Evolutionary conservation across 306 rosid genomes (phyloP).

Genomic region (Pyrus communis): DNA sequence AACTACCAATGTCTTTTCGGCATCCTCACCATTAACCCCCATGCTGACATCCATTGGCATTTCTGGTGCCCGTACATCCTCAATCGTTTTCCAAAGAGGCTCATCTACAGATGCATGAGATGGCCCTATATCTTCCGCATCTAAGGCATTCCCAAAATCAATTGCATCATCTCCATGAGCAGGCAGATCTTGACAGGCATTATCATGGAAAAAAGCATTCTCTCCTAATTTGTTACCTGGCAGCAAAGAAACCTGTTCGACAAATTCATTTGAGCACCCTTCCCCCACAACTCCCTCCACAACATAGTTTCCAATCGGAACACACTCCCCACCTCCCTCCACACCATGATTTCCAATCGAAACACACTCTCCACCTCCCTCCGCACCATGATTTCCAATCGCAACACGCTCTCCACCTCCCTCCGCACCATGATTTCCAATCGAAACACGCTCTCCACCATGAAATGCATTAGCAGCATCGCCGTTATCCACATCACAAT

Average conservation of each 20-base stretch:
- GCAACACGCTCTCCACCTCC: background rate
- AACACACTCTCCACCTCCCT: background rate
- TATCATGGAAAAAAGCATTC: background rate
- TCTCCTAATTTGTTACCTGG: background rate
- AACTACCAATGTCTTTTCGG: slow-evolving; percentile 6
- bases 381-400: no score
- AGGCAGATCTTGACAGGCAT: slow-evolving; percentile 8
- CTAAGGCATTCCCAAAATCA: slow-evolving; percentile 27
- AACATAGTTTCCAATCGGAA: background rate
- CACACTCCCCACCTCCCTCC: background rate
- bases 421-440: no score
- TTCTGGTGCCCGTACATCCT: slow-evolving; percentile 47
- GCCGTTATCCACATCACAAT: background rate
- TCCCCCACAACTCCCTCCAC: background rate
- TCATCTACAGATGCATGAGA: slow-evolving; percentile 31
- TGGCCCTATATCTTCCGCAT: slow-evolving; percentile 30
- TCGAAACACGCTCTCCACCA: background rate
- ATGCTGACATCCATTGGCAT: slow-evolving; percentile 32
- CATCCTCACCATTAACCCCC: slow-evolving; percentile 12
- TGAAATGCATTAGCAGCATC: background rate
- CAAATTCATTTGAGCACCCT: background rate
- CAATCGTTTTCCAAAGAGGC: slow-evolving; percentile 52
- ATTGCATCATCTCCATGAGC: slow-evolving; percentile 20
- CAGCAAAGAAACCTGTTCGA: background rate
- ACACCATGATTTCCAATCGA: background rate